phyloP scores from a whole-genome alignment of 1,284 basidiomycete species.

The Cutaneotrichosporon sp. region DNA sequence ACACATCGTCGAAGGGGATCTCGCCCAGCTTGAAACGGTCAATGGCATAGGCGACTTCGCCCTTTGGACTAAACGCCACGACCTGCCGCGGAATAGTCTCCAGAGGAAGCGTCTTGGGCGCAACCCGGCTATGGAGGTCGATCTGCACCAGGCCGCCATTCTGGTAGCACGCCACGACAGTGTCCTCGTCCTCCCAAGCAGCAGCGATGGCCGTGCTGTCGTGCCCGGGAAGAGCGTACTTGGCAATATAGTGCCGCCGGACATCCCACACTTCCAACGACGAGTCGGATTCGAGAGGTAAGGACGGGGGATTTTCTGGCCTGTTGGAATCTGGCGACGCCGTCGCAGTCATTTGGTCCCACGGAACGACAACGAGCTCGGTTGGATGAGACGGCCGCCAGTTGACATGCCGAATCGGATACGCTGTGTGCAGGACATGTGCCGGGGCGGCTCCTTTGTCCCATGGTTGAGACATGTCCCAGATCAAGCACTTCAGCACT shows the following conservation, averaged over 20 bases:
- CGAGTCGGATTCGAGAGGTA: constrained; percentile 33
- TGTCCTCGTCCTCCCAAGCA: constrained; percentile 63
- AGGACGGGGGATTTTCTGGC: constrained; percentile 10
- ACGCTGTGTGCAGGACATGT: constrained; percentile 70
- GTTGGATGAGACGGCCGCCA: constrained; percentile 78
- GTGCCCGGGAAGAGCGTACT: constrained; percentile 59
- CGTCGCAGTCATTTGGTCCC: constrained; percentile 18
- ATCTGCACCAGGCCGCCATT: constrained; percentile 75
- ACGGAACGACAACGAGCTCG: constrained; percentile 58
- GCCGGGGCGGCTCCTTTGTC: constrained; percentile 54
- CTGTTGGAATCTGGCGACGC: constrained; percentile 5
- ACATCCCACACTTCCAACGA: constrained; percentile 82
- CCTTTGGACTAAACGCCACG: constrained; percentile 64
- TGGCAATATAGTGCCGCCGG: constrained; percentile 70
- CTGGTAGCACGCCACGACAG: constrained; percentile 69
- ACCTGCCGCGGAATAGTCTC: constrained; percentile 65
- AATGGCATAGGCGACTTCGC: constrained; percentile 64
- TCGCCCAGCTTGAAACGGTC: constrained; percentile 61
- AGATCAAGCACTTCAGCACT: constrained; percentile 55
- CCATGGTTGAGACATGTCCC: constrained; percentile 62
- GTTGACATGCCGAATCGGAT: constrained; percentile 64
- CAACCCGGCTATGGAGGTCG: constrained; percentile 52
- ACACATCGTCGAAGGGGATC: constrained; percentile 80
- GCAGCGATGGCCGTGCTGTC: constrained; percentile 54
- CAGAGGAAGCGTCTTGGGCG: constrained; percentile 50